These are phyloP conservation scores for Dothideomycetes sp. DNA, from an alignment of 2,329 filamentous ascomycete species.

Conservation along the genomic window DNA sequence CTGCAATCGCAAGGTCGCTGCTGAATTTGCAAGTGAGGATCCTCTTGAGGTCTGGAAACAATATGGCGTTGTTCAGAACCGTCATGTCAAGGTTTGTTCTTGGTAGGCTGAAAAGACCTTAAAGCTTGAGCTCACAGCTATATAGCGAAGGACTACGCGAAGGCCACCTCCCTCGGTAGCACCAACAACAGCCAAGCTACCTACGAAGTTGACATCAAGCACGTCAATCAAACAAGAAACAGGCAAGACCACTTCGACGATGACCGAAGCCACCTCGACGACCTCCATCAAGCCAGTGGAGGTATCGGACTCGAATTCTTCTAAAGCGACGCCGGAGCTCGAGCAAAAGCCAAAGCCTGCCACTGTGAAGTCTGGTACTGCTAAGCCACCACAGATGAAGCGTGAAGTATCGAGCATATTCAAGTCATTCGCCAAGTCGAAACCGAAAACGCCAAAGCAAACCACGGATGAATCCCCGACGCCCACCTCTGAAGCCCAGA, in stretches of 20 bases:
- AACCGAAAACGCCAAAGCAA: slow-evolving; percentile 41
- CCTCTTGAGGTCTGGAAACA: slow-evolving; percentile 46
- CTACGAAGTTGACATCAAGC: slow-evolving; percentile 14
- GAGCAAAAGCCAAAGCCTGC: slow-evolving; percentile 18
- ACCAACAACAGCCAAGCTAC: slow-evolving; percentile 13
- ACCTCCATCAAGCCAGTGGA: no score
- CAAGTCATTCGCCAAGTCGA: slow-evolving; percentile 62
- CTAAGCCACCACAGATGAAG: slow-evolving; percentile 39
- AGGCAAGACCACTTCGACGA: slow-evolving; percentile 20
- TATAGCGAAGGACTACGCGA: slow-evolving; percentile 33
- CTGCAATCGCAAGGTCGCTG: slow-evolving; percentile 51
- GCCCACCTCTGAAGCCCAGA: slow-evolving; percentile 23
- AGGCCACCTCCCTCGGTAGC: slow-evolving; percentile 27
- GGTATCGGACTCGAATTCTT: no score
- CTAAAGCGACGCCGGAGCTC: slow-evolving; percentile 22
- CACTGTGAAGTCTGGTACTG: no score
- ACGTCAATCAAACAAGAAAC: slow-evolving; percentile 14
- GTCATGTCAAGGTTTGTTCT: slow-evolving; percentile 42
- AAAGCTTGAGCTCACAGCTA: neutral
- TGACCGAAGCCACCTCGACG: no score
- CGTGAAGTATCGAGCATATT: slow-evolving; percentile 57
- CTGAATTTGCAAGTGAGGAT: slow-evolving; percentile 47
- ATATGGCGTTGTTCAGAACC: slow-evolving; percentile 68
- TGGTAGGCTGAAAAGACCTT: neutral
- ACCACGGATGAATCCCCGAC: slow-evolving; percentile 27